Base-by-base conservation (phyloP, 2,329 filamentous ascomycete genomes). In the Penicillium sp. region DNA sequence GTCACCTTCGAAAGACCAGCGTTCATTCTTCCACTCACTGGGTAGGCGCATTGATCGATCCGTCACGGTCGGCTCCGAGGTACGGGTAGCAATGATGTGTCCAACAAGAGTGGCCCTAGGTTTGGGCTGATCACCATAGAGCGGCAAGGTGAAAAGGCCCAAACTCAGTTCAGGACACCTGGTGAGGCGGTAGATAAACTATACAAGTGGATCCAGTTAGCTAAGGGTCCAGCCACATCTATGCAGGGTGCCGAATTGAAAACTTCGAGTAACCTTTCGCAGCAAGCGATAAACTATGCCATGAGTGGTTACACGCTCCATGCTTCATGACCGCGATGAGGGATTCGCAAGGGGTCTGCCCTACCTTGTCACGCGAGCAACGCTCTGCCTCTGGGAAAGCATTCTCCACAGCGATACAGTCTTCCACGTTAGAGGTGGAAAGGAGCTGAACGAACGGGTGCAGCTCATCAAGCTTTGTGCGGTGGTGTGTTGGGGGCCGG, bases 21-120 rank as follows among this genome's bases (percentile, higher is more conserved):
- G 75, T 48, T 73, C 68, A 9, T 80, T 78, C 58, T 81, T 78
- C 87, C 89, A 93, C 69, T 89, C 82, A 39, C 78, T 73, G 1
- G 91, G 91, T 43, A 88, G 81, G 22, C 81, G 83, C 90, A 96
- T 96, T 62, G 90, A 86, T 7, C 81, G 80, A 68, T 96, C 91
- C 1, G 86, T 90, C 53, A 96, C 85, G 43, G 84, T 74, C 0
- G 76, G 69, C 50, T 84, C 82, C 37, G 80, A 79, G 37, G 87
- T 89, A 63, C 90, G 87, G 13, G 91, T 93, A 21, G 89, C 84
- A 60, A 96, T 80, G 63, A 93, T 82, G 74, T 96, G 90, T 39
- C 86, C 92, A 48, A 96, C 80, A 24, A 96, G 81, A 77, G 68
- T 82, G 77, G 61, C 83, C 82, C 71, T 78, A 73, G 76, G 90